Base-by-base conservation (phyloP, 148 eudicot species). In the Rhododendron ovatum region DNA sequence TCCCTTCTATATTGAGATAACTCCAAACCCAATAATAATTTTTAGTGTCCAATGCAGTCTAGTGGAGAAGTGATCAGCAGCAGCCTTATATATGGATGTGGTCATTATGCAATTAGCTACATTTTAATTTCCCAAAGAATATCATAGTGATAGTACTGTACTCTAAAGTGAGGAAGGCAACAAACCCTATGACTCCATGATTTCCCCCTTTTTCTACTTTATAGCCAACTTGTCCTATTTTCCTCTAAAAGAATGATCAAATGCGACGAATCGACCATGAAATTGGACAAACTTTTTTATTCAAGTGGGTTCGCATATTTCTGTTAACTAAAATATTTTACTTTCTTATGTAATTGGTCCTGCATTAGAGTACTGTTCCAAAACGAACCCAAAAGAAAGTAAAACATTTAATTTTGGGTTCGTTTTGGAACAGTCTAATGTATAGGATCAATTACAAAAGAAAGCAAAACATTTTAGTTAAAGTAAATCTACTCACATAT, bases 261-360 rank as follows among this genome's bases (percentile, higher is more conserved):
- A 82, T 39, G 84, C 84, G 84, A 82, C 74, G 69, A 61, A 59
- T 82, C 84, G 84, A 59, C 74, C 26, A 33, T 37, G 84, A 61
- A 50, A 41, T 61, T 61, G 53, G 74, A 61, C 73, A 3, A 12
- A 82, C 84, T 41, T 61, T 82, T 39, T 80, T 20, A 9, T 26
- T 80, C 24, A 3, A 35, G 24, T 17, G 82, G 82, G 61, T 51
- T 26, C 6, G 22, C 24, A 1, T 13, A 76, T 76, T 76, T 76
- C 13, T 39, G n/a, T 7, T 45, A 7, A 39, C 47, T 37, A 75
- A 76, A 76, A 0, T 20, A 3, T 39, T 76, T 37, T 1, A 6
- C 17, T 76, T 18, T 76, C 50, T 76, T 76, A 20, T 45, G 10
- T 30, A 73, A 14, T 3, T 14, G 41, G 14, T 33, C 5, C 43